A percentile compares a stretch with the other conserved stretches of the same genome.
These are phyloP conservation scores for Aspergillus eucalypticola DNA, from an alignment of 2,329 filamentous ascomycete genomes.

Conservation along the genomic window DNA sequence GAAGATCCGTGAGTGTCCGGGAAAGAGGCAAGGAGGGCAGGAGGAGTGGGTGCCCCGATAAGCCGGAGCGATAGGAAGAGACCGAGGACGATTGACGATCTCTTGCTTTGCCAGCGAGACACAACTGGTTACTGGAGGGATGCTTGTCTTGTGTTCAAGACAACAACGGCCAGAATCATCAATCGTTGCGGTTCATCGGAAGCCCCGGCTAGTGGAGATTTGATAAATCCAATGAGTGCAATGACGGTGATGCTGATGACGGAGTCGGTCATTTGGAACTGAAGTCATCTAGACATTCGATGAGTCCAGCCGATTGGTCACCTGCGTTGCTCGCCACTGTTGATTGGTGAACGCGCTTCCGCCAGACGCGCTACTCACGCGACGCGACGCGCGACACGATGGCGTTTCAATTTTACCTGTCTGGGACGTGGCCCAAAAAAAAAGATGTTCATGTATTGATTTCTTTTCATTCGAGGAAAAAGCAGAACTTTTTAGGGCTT, in stretches of 20 bases:
- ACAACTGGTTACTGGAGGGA: not conserved
- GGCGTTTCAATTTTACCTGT: not conserved
- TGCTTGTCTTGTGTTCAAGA: not conserved
- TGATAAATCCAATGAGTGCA: too few relatives aligned
- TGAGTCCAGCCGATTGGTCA: not conserved
- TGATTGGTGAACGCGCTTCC: not conserved
- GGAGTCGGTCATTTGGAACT: not conserved
- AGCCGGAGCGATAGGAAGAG: slow-evolving; percentile 19
- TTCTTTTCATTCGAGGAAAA: too few relatives aligned
- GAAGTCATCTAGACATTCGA: not conserved
- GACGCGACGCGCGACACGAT: not conserved
- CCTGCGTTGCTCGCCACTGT: not conserved
- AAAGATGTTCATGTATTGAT: too few relatives aligned
- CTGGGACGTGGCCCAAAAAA: not conserved
- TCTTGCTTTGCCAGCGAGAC: not conserved
- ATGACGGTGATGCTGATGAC: not conserved
- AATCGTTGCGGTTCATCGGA: not conserved
- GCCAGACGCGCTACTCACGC: not conserved
- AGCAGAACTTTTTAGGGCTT: too few relatives aligned
- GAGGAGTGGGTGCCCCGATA: slow-evolving; percentile 8
- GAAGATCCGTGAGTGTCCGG: not conserved
- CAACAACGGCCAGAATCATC: too few relatives aligned
- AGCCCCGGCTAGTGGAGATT: not conserved
- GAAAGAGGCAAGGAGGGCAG: slow-evolving; percentile 13
- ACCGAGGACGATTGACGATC: not conserved